Evolutionary conservation across 352 stramenopile species (phyloP).

Genomic region (Phytophthora foliorum): DNA sequence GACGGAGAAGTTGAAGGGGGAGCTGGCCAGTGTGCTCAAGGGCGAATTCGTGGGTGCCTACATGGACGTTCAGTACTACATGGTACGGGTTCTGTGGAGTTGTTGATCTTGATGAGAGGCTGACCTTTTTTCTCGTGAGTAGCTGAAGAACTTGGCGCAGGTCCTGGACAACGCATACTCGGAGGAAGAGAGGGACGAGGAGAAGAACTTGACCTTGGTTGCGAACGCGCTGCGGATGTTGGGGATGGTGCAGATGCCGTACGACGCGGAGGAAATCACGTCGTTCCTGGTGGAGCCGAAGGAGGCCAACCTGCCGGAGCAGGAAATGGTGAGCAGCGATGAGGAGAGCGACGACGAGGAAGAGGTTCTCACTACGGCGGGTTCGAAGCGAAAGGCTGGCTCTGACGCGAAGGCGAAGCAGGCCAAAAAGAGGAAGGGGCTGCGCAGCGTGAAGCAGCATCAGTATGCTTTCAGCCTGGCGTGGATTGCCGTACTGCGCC

Average conservation of each 20-base stretch:
- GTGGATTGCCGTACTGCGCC: conserved; percentile 83
- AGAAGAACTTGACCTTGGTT: conserved; percentile 61
- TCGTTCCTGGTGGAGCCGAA: conserved; percentile 74
- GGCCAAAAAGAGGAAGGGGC: conserved; percentile 47
- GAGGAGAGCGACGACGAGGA: conserved; percentile 53
- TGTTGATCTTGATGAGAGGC: neutral
- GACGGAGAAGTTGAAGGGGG: conserved; percentile 80
- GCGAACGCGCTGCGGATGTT: conserved; percentile 77
- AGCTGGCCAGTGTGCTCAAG: conserved; percentile 87
- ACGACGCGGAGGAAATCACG: conserved; percentile 64
- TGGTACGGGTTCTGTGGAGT: conserved; percentile 44
- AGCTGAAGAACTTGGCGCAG: conserved; percentile 76
- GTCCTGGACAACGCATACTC: conserved; percentile 52
- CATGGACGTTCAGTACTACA: conserved; percentile 91
- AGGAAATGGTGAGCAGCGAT: conserved; percentile 61
- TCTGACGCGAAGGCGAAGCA: conserved; percentile 44
- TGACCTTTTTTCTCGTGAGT: conserved; percentile 15
- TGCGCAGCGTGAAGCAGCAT: conserved; percentile 80
- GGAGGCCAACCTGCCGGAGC: conserved; percentile 29
- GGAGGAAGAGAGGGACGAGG: conserved; percentile 50
- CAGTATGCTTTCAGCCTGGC: conserved; percentile 81
- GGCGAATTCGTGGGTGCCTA: conserved; percentile 88
- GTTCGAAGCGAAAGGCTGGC: conserved; percentile 62
- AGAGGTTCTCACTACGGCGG: conserved; percentile 36
- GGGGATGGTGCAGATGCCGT: conserved; percentile 80